phyloP scores from a whole-genome alignment of 2,329 filamentous ascomycete genomes.

The Fusarium sp. region DNA sequence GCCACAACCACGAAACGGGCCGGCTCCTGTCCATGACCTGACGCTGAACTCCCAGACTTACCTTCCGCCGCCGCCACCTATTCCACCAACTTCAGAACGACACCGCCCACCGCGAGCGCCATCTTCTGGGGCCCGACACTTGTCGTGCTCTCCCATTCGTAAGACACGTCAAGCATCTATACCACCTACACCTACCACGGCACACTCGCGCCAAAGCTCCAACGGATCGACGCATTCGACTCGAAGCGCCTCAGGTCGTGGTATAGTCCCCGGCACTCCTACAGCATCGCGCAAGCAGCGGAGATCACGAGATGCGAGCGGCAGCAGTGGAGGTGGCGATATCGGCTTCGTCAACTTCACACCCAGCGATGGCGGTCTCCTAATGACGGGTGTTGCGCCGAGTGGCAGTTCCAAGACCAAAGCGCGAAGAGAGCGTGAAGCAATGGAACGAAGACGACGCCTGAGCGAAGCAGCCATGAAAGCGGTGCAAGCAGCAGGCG shows the following conservation, averaged over 20 bases:
- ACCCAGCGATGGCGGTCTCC: conserved; percentile 78
- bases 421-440: conserved; percentile 89
- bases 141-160: conserved; percentile 57
- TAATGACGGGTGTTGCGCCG: conserved; percentile 91
- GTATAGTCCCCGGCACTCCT: conserved; percentile 56
- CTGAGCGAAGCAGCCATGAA: conserved; percentile 77
- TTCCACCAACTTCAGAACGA: conserved; percentile 52
- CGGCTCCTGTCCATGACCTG: conserved; percentile 55
- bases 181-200: conserved; percentile 57
- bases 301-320: conserved; percentile 55
- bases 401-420: conserved; percentile 95
- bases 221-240: conserved; percentile 54
- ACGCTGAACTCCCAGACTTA: conserved; percentile 53
- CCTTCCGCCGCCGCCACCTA: conserved; percentile 52
- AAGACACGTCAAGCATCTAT: conserved; percentile 58
- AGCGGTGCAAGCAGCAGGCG: conserved; percentile 78
- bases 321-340: conserved; percentile 46
- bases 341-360: conserved; percentile 92
- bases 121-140: conserved; percentile 66
- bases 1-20: conserved; percentile 60
- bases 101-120: conserved; percentile 65
- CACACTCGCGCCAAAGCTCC: conserved; percentile 57
- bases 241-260: conserved; percentile 55
- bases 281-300: conserved; percentile 58
- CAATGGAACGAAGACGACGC: conserved; percentile 78